A percentile compares a stretch with the other conserved stretches of the same genome.
phyloP scores from a whole-genome alignment of 2,329 filamentous ascomycete genomes.

The Colletotrichum tanaceti region DNA sequence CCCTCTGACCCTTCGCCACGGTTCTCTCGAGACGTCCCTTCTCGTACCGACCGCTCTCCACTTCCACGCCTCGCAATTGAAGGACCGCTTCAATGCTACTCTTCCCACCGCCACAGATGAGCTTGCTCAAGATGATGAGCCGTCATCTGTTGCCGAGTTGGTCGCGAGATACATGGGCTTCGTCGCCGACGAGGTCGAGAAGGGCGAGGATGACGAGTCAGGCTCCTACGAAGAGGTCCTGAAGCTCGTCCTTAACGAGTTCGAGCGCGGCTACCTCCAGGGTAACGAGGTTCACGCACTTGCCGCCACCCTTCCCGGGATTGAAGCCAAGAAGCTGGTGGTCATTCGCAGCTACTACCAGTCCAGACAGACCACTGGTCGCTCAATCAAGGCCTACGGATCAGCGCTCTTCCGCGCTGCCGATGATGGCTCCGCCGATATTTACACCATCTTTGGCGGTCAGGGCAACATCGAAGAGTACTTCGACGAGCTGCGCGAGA shows the following conservation, averaged over 20 bases:
- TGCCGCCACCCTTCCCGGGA: slow-evolving; percentile 86
- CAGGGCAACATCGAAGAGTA: slow-evolving; percentile 99
- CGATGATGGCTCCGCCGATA: slow-evolving; percentile 81
- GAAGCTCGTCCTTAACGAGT: slow-evolving; percentile 93
- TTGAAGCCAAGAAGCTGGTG: slow-evolving; percentile 89
- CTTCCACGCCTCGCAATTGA: slow-evolving; percentile 94
- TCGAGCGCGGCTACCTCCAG: slow-evolving; percentile 92
- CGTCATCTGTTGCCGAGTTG: slow-evolving; percentile 93
- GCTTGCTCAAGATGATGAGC: slow-evolving; percentile 97
- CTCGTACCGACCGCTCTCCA: slow-evolving; percentile 95
- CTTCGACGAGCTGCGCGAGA: slow-evolving; percentile 94
- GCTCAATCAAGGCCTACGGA: slow-evolving; percentile 90
- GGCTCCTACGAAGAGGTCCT: slow-evolving; percentile 93
- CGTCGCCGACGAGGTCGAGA: slow-evolving; percentile 87
- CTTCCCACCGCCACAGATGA: slow-evolving; percentile 95
- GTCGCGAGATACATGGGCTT: slow-evolving; percentile 94
- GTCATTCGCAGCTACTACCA: slow-evolving; percentile 93
- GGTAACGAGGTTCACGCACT: slow-evolving; percentile 97
- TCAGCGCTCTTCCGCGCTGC: slow-evolving; percentile 92
- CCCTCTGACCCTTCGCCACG: slow-evolving; percentile 89
- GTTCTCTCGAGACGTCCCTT: slow-evolving; percentile 95
- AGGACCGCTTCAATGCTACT: slow-evolving; percentile 86
- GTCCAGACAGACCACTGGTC: slow-evolving; percentile 83
- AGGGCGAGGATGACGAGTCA: slow-evolving; percentile 88
- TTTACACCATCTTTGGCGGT: slow-evolving; percentile 96